Percentiles rank a stretch among this genome's conserved stretches.
Evolutionary conservation across 2,329 filamentous ascomycete genomes (phyloP).

Genomic region (Epichloe aotearoae): DNA sequence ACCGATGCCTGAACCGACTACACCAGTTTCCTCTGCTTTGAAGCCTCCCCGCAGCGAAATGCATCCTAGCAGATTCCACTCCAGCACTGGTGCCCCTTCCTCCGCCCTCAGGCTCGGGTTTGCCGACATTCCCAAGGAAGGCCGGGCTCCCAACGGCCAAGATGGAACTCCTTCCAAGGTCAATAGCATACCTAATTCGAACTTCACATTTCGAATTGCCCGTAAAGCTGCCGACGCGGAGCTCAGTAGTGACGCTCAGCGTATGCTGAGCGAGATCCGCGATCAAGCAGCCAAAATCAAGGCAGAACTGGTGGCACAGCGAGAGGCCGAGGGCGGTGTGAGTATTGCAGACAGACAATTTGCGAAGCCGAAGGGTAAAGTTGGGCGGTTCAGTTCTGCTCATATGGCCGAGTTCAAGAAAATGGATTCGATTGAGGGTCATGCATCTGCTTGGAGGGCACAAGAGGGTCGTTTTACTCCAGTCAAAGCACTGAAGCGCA

Average conservation of each 20-base stretch:
- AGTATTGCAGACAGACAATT: constrained; percentile 50
- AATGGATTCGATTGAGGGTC: constrained; percentile 90
- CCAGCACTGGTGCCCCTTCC: constrained; percentile 62
- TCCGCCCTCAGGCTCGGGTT: constrained; percentile 76
- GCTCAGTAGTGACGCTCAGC: constrained; percentile 48
- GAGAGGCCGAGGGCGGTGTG: constrained; percentile 35
- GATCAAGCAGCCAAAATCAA: constrained; percentile 61
- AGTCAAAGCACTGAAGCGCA: constrained; percentile 24
- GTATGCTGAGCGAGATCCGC: constrained; percentile 53
- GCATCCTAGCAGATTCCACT: constrained; percentile 76
- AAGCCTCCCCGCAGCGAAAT: constrained; percentile 70
- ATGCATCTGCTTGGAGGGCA: constrained; percentile 65
- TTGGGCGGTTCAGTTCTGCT: constrained; percentile 66
- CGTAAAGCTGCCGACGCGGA: constrained; percentile 34
- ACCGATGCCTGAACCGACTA: constrained; percentile 29
- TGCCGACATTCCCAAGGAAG: constrained; percentile 51
- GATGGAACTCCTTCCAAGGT: constrained; percentile 49
- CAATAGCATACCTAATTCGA: constrained; percentile 35
- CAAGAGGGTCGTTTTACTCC: constrained; percentile 41
- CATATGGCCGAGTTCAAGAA: constrained; percentile 89
- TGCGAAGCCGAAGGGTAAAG: constrained; percentile 65
- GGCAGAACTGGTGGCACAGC: constrained; percentile 49
- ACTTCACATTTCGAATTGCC: constrained; percentile 59
- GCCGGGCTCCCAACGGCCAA: constrained; percentile 21
- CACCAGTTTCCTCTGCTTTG: constrained; percentile 53